These are phyloP conservation scores for Fulvia fulva DNA, from an alignment of 2,329 filamentous ascomycete genomes.

Conservation along the genomic window DNA sequence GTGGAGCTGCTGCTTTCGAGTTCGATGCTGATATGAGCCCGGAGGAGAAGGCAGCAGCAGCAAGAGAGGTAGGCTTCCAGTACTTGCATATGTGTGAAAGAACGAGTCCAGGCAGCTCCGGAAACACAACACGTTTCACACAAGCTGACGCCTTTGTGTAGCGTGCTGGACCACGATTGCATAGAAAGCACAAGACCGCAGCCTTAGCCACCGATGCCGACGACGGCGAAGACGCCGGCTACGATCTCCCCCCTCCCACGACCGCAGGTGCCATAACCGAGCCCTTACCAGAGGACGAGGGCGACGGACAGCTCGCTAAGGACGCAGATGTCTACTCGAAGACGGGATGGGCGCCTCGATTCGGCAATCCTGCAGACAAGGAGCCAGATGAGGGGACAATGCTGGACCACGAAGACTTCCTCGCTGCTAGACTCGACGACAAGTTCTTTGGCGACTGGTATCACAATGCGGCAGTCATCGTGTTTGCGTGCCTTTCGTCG, in stretches of 20 bases:
- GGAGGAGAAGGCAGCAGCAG: constrained; percentile 79
- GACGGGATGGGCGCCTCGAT: constrained; percentile 85
- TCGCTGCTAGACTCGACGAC: constrained; percentile 81
- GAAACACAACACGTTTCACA: neutral
- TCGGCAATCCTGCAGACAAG: constrained; percentile 62
- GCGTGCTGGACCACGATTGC: constrained; percentile 23
- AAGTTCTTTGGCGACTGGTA: constrained; percentile 98
- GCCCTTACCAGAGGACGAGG: constrained; percentile 46
- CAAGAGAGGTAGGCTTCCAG: constrained; percentile 58
- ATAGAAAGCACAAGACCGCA: constrained; percentile 58
- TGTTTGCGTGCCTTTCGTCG: constrained; percentile 84
- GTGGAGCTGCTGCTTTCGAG: constrained; percentile 73
- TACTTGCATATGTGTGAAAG: neutral
- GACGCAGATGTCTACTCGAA: constrained; percentile 44
- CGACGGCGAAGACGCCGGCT: constrained; percentile 63
- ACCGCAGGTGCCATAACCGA: constrained; percentile 63
- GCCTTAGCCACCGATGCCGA: constrained; percentile 77
- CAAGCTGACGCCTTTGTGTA: constrained; percentile 20
- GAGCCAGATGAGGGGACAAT: constrained; percentile 57
- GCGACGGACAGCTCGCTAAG: constrained; percentile 49
- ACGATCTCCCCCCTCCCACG: constrained; percentile 72
- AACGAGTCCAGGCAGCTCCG: neutral
- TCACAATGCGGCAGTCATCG: constrained; percentile 89
- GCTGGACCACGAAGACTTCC: constrained; percentile 80
- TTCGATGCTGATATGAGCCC: constrained; percentile 83